phyloP scores from a whole-genome alignment of 352 stramenopile species.

The Peronospora belbahrii region DNA sequence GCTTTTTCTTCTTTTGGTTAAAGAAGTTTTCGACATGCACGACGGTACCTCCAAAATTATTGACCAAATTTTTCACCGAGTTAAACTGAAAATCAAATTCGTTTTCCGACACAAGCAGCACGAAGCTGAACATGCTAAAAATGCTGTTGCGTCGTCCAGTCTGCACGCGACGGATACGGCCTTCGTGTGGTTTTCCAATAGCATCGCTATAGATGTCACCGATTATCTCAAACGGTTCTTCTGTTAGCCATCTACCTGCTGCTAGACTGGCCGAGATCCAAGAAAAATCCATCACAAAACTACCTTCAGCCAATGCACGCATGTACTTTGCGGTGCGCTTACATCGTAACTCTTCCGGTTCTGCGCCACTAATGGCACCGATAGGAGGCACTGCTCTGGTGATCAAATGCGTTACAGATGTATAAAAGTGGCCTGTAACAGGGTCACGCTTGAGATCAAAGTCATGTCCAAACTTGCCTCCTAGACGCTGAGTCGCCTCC shows the following conservation, averaged over 20 bases:
- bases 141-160: constrained; percentile 64
- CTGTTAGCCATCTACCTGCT: constrained; percentile 54
- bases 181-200: constrained; percentile 60
- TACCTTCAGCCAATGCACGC: constrained; percentile 65
- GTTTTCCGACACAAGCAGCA: constrained; percentile 53
- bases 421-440: constrained; percentile 28
- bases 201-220: constrained; percentile 77
- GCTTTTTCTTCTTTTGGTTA: constrained; percentile 16
- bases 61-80: constrained; percentile 47
- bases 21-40: constrained; percentile 25
- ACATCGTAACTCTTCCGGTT: constrained; percentile 35
- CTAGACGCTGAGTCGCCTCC: constrained; percentile 48
- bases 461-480: constrained; percentile 59
- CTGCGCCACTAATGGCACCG: constrained; percentile 1
- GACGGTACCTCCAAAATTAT: constrained; percentile 60
- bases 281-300: constrained; percentile 65
- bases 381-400: constrained; percentile 45
- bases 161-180: constrained; percentile 34
- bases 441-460: constrained; percentile 62
- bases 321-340: constrained; percentile 85
- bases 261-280: constrained; percentile 66
- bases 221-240: constrained; percentile 65
- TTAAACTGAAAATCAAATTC: constrained; percentile 75
- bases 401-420: constrained; percentile 71
- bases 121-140: constrained; percentile 68